phyloP scores from a whole-genome alignment of 257 asterid genomes.

The Capsicum baccatum region DNA sequence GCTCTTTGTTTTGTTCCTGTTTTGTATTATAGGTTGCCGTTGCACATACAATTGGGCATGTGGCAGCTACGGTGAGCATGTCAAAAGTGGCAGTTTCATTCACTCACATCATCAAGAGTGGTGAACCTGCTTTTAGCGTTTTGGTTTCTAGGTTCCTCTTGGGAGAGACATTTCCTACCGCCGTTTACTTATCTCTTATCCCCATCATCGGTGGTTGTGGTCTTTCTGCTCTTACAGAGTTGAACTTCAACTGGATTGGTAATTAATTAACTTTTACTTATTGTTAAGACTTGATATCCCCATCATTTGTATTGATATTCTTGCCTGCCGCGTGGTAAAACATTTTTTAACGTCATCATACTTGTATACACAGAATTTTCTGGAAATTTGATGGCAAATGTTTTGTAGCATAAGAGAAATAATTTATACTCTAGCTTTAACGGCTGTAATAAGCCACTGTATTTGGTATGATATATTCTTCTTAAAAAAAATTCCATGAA shows the following conservation, averaged over 20 bases:
- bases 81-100: slow-evolving; percentile 98
- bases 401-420: background rate
- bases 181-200: slow-evolving; percentile 79
- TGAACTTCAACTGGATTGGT: slow-evolving; percentile 95
- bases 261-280: slow-evolving; percentile 31
- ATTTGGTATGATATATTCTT: background rate
- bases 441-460: background rate
- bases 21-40: slow-evolving; percentile 73
- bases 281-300: background rate
- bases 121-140: slow-evolving; percentile 96
- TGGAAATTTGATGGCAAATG: background rate
- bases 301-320: background rate
- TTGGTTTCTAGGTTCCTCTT: slow-evolving; percentile 78
- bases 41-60: slow-evolving; percentile 99
- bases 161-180: slow-evolving; percentile 80
- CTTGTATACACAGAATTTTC: background rate
- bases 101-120: slow-evolving; percentile 95
- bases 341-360: background rate
- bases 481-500: background rate
- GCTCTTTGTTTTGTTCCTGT: slow-evolving; percentile 4
- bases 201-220: slow-evolving; percentile 95
- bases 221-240: slow-evolving; percentile 88
- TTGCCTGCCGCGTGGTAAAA: background rate
- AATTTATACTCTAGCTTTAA: background rate
- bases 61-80: slow-evolving; percentile 98